Conservation (phyloP, 2,329 filamentous ascomycete species). For the Alternaria sp. region DNA sequence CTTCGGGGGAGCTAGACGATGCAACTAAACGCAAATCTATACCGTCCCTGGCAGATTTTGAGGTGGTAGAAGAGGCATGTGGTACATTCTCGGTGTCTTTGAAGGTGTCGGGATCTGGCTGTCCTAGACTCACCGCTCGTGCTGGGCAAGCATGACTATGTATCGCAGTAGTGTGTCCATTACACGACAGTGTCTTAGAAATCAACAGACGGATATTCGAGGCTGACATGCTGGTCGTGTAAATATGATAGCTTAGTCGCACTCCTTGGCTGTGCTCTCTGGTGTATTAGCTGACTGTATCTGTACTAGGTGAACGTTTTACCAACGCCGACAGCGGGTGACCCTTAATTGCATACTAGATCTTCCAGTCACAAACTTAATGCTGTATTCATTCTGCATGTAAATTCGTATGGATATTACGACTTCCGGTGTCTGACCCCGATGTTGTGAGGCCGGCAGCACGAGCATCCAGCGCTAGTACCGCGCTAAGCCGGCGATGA, state of each 20-base stretch:
- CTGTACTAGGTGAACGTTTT: neutral
- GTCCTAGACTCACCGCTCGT: neutral
- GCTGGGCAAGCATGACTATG: neutral
- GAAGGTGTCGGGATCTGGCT: neutral
- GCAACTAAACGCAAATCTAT: neutral
- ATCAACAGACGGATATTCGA: neutral
- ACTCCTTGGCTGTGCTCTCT: neutral
- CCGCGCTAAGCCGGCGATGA: conserved; percentile 2
- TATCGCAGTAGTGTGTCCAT: neutral
- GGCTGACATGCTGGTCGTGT: neutral
- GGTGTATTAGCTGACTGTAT: neutral
- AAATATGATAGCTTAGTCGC: neutral
- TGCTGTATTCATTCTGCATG: neutral
- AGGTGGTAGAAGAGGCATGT: neutral
- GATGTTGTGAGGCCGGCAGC: neutral
- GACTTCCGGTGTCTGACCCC: neutral
- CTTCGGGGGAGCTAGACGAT: neutral
- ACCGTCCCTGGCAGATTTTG: neutral
- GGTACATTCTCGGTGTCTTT: neutral
- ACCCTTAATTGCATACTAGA: neutral
- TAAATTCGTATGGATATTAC: neutral
- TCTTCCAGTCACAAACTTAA: neutral
- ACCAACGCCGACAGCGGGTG: neutral
- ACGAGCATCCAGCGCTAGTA: neutral
- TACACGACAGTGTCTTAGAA: neutral